Base-by-base conservation (phyloP, 2,329 filamentous ascomycete species). In the Trichoderma brevicompactum region DNA sequence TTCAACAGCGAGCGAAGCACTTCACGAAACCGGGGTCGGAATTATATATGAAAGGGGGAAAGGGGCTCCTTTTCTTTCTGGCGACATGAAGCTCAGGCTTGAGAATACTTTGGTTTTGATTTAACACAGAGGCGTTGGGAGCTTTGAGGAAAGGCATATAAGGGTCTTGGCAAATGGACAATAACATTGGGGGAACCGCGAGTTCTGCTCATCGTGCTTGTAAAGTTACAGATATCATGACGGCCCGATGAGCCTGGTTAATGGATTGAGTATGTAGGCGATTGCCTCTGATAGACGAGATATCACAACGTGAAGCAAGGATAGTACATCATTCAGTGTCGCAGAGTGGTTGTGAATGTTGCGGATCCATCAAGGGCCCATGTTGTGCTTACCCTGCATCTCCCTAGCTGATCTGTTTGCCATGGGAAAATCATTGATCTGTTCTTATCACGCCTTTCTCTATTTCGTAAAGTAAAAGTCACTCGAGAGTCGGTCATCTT, bases 1-100 rank as follows among this genome's bases (percentile, higher is more conserved):
- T 79, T 83, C 67, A 78, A 74, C 52, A 79, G 78, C 69, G 74
- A 81, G 50, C 71, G 69, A 15, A 77, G 76, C 68, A 76, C 79
- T 52, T 81, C 80, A 43, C 75, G 76, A 53, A 81, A 77, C 65
- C 75, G 73, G 38, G 74, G 74, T 23, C 77, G 77, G 38, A 73
- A 73, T 58, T 70, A 77, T 56, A 77, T 78, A 56, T 75, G 23
- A 28, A 28, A 68, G 73, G 13, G 13, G 13, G 12, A 34, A 13
- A 10, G 32, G 2, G 36, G 9, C 50, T 32, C 12, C 15, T 19
- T 38, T n/a, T 36, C 23, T 49, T 32, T 28, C 17, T 7, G 13
- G 48, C 36, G 12, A 8, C 28, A 41, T 44, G 38, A 32, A 5
- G n/a, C 28, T 36, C 34, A 44, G 48, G 23, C 7, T 46, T 19